phyloP scores from a whole-genome alignment of 2,329 filamentous ascomycete species.

The Colletotrichum tropicicola region DNA sequence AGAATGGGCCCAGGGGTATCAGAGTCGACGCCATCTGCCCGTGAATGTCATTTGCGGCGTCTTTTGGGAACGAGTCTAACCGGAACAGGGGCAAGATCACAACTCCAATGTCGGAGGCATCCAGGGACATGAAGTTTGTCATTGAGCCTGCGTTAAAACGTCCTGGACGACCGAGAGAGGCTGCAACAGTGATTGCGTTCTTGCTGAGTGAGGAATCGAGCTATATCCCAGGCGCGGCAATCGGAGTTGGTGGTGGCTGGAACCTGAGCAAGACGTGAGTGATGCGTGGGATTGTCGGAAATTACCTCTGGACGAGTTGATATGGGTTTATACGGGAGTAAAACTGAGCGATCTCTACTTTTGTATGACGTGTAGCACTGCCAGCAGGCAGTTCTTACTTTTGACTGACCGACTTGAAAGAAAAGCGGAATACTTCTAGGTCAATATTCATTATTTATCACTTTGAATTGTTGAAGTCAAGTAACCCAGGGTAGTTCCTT shows the following conservation, averaged over 20 bases:
- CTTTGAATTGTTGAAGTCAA: too few species aligned
- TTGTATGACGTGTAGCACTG: too few species aligned
- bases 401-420: too few species aligned
- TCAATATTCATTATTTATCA: too few species aligned
- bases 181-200: slow-evolving; percentile 38
- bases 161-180: slow-evolving; percentile 36
- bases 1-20: slow-evolving; percentile 36
- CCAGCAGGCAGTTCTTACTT: too few species aligned
- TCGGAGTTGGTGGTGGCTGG: slow-evolving; percentile 39
- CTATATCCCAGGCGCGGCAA: slow-evolving; percentile 36
- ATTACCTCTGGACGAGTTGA: too few species aligned
- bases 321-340: too few species aligned
- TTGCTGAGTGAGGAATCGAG: slow-evolving; percentile 38
- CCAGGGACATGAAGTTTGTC: slow-evolving; percentile 26
- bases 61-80: background rate
- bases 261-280: slow-evolving; percentile 27
- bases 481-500: too few species aligned
- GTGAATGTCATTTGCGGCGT: too few species aligned
- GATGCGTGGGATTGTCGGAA: too few species aligned
- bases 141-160: slow-evolving; percentile 33
- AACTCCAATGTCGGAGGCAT: slow-evolving; percentile 39
- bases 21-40: slow-evolving; percentile 41
- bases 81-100: slow-evolving; percentile 37
- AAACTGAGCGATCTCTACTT: too few species aligned
- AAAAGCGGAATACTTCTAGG: too few species aligned